Base-by-base conservation (phyloP, 1,284 basidiomycete species). In the Ustanciosporium gigantosporum region DNA sequence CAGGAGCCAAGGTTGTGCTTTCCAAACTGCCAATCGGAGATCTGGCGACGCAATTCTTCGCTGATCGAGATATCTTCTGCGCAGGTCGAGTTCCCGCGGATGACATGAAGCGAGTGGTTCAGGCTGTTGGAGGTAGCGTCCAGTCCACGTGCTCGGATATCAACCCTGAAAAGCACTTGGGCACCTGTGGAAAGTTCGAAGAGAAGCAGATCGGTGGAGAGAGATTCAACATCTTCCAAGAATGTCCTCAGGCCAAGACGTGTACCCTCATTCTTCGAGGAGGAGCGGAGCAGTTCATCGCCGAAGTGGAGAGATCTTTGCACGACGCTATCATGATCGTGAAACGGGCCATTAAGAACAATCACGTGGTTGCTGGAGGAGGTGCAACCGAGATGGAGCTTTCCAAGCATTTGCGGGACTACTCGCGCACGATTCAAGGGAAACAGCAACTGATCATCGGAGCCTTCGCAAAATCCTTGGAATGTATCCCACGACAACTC, bases 241-340 rank as follows among this genome's bases (percentile, higher is more conserved):
- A 88, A 46, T 97, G 93, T 78, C 86, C 90, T 17, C 87, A 90
- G 79, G 90, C 95, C n/a, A 93, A 93, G 81, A 97, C 95, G 0
- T 96, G 93, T 79, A 98, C 95, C n/a, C 80, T 98, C 16, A 81
- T 99, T 25, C 85, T 99, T 49, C 86, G 95, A 50, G 95, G 95
- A 55, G 95, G 95, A 19, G 95, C 95, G 0, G 93, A 98, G 77
- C 95, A 99, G 79, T 97, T 99, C 79, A 98, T 98, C 61, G 91
- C 93, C 70, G 95, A 98, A 79, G 93, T 98, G 9, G 94, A 97
- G 80, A 83, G 95, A 48, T 92, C 89, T 84, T 80, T 99, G 70
- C 94, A 99, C 78, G 95, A 99, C 77, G 93, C 94, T 3, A 94
- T 98, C 77, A 98, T 98, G 94, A 93, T 99, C 25, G 95, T 99